These are phyloP conservation scores for Aspergillus sp. DNA, from an alignment of 2,329 filamentous ascomycete genomes.

Conservation along the genomic window DNA sequence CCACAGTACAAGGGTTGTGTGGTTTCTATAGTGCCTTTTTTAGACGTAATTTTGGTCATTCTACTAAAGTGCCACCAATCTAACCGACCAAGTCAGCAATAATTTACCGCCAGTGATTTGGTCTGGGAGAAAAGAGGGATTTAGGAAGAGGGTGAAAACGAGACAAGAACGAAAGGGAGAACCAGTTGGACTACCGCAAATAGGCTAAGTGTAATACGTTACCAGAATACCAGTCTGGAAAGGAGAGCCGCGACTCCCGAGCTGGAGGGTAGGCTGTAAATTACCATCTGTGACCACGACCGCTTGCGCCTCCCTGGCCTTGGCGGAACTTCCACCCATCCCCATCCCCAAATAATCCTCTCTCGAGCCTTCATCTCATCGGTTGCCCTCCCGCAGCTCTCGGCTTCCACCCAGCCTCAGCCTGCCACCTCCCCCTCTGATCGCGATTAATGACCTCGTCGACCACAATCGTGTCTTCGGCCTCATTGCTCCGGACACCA, in stretches of 20 bases:
- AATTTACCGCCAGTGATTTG: conserved; percentile 8
- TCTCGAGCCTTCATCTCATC: conserved; percentile 26
- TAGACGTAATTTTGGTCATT: not conserved
- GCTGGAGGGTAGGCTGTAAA: conserved; percentile 26
- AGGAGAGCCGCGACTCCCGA: conserved; percentile 17
- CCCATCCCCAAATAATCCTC: conserved; percentile 30
- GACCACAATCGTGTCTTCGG: conserved; percentile 22
- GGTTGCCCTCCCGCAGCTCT: conserved; percentile 22
- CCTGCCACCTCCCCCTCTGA: conserved; percentile 14
- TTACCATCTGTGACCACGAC: conserved; percentile 28
- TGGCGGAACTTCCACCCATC: conserved; percentile 36
- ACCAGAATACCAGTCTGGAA: conserved; percentile 13
- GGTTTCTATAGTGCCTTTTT: not conserved
- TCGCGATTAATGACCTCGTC: conserved; percentile 35
- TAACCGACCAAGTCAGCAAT: conserved; percentile 5
- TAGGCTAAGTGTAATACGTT: conserved; percentile 8
- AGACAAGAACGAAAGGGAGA: not conserved
- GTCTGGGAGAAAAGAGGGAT: not conserved
- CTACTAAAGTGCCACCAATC: not conserved
- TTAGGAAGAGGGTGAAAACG: not conserved
- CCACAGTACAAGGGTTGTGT: not conserved
- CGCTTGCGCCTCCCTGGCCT: conserved; percentile 41
- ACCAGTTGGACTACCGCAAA: conserved; percentile 4
- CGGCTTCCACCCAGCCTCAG: conserved; percentile 19
- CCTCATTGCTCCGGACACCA: conserved; percentile 28